A percentile compares a stretch with the other conserved stretches of the same genome.
Conservation (phyloP, 2,329 filamentous ascomycete genomes). For the Botrytis deweyae region DNA sequence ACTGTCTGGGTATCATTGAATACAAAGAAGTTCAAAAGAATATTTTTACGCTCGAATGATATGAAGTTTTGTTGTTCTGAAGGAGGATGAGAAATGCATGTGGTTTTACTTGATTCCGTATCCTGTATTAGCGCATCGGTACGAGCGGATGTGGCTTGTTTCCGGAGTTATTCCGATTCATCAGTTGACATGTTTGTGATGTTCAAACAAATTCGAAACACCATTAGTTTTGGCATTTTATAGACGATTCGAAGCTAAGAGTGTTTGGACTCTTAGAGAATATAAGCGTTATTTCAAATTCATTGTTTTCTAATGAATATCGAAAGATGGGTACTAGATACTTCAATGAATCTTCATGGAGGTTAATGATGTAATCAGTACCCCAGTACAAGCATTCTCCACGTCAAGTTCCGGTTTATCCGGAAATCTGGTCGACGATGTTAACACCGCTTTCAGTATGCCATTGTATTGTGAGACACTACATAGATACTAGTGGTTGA, state of each 20-base stretch:
- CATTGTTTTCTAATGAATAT: background rate
- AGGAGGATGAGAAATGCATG: background rate
- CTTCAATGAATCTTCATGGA: background rate
- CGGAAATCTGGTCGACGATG: background rate
- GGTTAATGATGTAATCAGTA: background rate
- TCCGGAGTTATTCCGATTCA: constrained; percentile 11
- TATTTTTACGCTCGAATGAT: background rate
- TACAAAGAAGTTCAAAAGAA: no score
- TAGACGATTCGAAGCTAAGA: background rate
- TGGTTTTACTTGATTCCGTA: background rate
- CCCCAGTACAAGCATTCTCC: background rate
- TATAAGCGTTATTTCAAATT: no score
- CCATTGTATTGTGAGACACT: background rate
- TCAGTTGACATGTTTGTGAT: background rate
- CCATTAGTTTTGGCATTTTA: background rate
- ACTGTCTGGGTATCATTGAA: background rate
- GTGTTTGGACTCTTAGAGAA: background rate
- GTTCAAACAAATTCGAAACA: constrained; percentile 2
- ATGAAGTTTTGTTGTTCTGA: background rate
- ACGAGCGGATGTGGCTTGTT: constrained; percentile 4
- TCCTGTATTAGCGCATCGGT: constrained; percentile 5
- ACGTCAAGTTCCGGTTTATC: background rate
- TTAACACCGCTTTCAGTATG: background rate
- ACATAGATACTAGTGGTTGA: background rate
- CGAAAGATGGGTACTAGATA: background rate